Percentiles rank a stretch among this genome's conserved stretches.
Evolutionary conservation across 345 rosid genomes (phyloP).

Genomic region (Rubroshorea leprosula): DNA sequence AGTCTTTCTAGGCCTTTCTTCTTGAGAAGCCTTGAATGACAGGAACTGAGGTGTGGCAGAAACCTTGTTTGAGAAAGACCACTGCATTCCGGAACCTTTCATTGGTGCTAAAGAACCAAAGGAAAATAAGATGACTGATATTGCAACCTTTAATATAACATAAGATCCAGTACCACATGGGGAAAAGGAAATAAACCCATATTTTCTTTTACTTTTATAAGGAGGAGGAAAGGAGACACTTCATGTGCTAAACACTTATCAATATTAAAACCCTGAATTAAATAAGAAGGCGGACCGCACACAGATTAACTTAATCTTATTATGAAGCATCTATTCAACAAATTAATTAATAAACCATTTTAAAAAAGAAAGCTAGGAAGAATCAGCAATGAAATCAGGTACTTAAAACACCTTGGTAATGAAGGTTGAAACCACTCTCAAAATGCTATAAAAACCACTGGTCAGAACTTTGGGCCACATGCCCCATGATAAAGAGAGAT

Average conservation of each 20-base stretch:
- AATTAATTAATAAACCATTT: background rate
- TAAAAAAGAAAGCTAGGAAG: background rate
- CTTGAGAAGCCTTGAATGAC: conserved; percentile 56
- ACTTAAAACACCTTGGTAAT: background rate
- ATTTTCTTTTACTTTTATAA: background rate
- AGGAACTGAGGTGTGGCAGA: conserved; percentile 51
- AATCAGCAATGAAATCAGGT: background rate
- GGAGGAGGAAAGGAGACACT: background rate
- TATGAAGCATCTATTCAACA: background rate
- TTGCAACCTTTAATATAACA: background rate
- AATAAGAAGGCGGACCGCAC: background rate
- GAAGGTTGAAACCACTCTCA: background rate
- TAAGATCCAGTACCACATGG: background rate
- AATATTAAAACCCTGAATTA: background rate
- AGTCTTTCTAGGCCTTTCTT: conserved; percentile 52
- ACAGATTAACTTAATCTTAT: background rate
- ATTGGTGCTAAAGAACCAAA: conserved; percentile 27
- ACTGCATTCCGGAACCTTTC: conserved; percentile 44
- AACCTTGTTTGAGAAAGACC: conserved; percentile 59
- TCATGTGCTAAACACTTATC: background rate
- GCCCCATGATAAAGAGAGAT: conserved; percentile 2
- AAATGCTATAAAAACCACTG: conserved; percentile 7
- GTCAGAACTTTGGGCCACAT: conserved; percentile 11
- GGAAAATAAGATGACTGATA: background rate
- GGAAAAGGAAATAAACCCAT: background rate